These are phyloP conservation scores for Candida xiaguanensis DNA, from an alignment of 805 yeast species.

Conservation along the genomic window DNA sequence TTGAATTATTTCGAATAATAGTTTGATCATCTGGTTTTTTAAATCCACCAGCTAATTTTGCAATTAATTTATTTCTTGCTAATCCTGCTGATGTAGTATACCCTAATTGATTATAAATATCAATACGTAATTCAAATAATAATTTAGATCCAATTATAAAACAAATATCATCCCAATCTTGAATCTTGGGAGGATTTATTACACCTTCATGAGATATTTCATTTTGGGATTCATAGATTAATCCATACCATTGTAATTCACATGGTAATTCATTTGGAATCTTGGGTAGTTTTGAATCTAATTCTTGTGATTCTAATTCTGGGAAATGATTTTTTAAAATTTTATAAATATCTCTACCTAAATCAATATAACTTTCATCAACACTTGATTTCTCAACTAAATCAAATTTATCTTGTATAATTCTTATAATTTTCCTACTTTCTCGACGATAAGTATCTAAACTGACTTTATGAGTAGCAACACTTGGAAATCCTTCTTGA, in stretches of 20 bases:
- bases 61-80: conserved; percentile 68
- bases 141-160: conserved; percentile 63
- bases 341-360: conserved; percentile 61
- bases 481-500: conserved; percentile 53
- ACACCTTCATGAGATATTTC: conserved; percentile 8
- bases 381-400: conserved; percentile 90
- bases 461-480: conserved; percentile 73
- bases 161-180: conserved; percentile 77
- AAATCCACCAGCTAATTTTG: conserved; percentile 84
- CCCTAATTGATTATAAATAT: conserved; percentile 53
- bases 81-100: conserved; percentile 92
- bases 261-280: conserved; percentile 38
- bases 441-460: conserved; percentile 90
- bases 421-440: conserved; percentile 68
- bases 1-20: conserved; percentile 48
- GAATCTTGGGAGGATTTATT: conserved; percentile 2
- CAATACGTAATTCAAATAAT: conserved; percentile 49
- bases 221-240: conserved; percentile 16
- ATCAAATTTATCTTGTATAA: conserved; percentile 61
- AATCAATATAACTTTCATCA: conserved; percentile 86
- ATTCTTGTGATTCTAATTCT: conserved; percentile 17
- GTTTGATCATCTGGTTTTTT: conserved; percentile 88
- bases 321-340: conserved; percentile 48
- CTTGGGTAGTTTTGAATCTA: conserved; percentile 34
- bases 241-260: conserved; percentile 29